These are phyloP conservation scores for Phalaenopsis aphrodite DNA, from an alignment of 106 monocot species.

Conservation along the genomic window DNA sequence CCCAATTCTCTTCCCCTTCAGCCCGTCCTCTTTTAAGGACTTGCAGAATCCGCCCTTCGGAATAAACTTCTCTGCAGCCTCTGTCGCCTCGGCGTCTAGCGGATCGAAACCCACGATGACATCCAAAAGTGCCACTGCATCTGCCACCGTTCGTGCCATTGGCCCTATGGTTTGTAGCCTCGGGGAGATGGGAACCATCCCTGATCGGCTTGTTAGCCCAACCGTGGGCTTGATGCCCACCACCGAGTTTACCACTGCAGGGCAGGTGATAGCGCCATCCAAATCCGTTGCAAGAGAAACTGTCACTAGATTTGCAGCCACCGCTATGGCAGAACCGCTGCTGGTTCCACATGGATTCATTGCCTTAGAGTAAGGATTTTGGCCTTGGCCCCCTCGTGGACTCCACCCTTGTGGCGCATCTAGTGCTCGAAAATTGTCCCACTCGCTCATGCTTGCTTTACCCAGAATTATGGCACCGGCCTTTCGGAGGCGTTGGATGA, in stretches of 20 bases:
- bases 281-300: conserved; percentile 67
- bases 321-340: conserved; percentile 10
- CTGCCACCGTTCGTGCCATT: conserved; percentile 49
- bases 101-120: conserved; percentile 58
- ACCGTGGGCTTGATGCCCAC: no score
- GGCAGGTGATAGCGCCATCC: conserved; percentile 72
- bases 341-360: conserved; percentile 39
- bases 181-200: no score
- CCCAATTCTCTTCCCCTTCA: conserved; percentile 65
- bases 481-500: conserved; percentile 29
- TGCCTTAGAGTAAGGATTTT: conserved; percentile 57
- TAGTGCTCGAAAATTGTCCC: conserved; percentile 33
- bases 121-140: conserved; percentile 56
- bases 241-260: conserved; percentile 13
- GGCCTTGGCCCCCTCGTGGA: neutral
- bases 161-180: conserved; percentile 30
- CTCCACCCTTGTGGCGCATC: conserved; percentile 36
- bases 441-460: conserved; percentile 22
- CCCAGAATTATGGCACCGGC: conserved; percentile 64
- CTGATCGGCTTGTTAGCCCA: no score
- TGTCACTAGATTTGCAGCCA: conserved; percentile 55
- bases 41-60: conserved; percentile 49
- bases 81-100: conserved; percentile 39
- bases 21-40: conserved; percentile 43
- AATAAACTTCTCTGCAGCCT: conserved; percentile 30